Conservation (phyloP, 768 basidiomycete genomes). For the Tylopilus felleus region DNA sequence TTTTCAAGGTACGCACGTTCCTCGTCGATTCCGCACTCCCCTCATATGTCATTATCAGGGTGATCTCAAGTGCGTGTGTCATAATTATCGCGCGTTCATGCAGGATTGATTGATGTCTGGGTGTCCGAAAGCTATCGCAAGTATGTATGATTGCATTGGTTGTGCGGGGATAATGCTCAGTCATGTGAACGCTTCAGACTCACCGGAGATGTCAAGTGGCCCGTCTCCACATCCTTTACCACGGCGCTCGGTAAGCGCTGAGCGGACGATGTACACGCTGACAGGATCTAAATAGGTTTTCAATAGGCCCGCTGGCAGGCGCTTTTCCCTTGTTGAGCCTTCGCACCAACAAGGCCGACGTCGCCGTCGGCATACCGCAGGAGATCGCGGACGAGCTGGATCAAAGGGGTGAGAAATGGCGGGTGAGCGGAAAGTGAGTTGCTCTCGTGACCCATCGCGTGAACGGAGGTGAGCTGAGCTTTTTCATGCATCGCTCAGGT, state of each 20-base stretch:
- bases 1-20: conserved; percentile 66
- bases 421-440: conserved; percentile 70
- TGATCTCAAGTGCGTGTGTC: conserved; percentile 77
- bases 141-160: conserved; percentile 40
- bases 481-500: conserved; percentile 12
- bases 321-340: conserved; percentile 80
- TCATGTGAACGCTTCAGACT: conserved; percentile 47
- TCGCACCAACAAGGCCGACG: conserved; percentile 94
- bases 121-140: conserved; percentile 67
- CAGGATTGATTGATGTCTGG: conserved; percentile 1
- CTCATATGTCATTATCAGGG: conserved; percentile 47
- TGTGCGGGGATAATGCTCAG: neutral
- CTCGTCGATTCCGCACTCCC: neutral
- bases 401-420: conserved; percentile 64
- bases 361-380: conserved; percentile 73
- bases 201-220: conserved; percentile 88
- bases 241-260: conserved; percentile 58
- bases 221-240: conserved; percentile 70
- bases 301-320: conserved; percentile 69
- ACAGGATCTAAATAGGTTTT: conserved; percentile 3
- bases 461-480: neutral
- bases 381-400: conserved; percentile 70
- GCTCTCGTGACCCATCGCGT: neutral
- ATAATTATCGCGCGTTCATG: neutral
- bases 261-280: neutral